Conservation (phyloP, 768 basidiomycete species). For the Tylopilus plumbeoviolaceoides region DNA sequence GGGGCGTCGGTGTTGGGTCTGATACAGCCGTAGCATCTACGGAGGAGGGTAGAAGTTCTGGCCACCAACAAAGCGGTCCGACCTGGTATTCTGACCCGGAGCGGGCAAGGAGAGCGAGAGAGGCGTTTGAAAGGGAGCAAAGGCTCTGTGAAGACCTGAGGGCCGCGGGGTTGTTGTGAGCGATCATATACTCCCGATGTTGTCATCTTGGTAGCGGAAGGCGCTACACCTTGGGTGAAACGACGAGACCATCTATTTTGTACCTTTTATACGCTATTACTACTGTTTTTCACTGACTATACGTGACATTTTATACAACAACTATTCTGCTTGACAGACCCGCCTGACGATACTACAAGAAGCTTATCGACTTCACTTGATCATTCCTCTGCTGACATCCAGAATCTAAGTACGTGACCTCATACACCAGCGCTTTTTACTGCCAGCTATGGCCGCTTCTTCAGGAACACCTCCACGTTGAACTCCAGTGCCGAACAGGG, state of each 20-base stretch:
- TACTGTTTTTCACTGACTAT: constrained; percentile 5
- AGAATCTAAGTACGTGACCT: constrained; percentile 1
- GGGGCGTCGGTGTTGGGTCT: not conserved
- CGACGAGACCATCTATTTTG: not conserved
- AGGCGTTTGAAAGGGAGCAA: constrained; percentile 51
- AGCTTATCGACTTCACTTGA: not conserved
- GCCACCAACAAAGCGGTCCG: constrained; percentile 29
- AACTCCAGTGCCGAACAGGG: constrained; percentile 96
- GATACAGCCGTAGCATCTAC: constrained; percentile 13
- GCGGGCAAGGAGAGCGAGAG: constrained; percentile 39
- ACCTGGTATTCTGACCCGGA: constrained; percentile 40
- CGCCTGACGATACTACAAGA: not conserved
- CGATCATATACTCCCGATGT: constrained; percentile 1
- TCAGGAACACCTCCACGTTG: constrained; percentile 91
- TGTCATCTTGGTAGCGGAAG: constrained; percentile 3
- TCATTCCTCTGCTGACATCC: not conserved
- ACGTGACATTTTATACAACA: constrained; percentile 10
- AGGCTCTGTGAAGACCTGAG: constrained; percentile 57
- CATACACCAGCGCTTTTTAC: constrained; percentile 1
- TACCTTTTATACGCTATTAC: constrained; percentile 23
- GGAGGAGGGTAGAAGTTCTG: constrained; percentile 26
- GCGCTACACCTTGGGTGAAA: not conserved
- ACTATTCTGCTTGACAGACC: not conserved
- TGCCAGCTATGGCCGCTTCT: constrained; percentile 33
- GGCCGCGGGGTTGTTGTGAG: constrained; percentile 58